These are phyloP conservation scores for Fraxinus pennsylvanica DNA, from an alignment of 257 asterid species.

Conservation along the genomic window DNA sequence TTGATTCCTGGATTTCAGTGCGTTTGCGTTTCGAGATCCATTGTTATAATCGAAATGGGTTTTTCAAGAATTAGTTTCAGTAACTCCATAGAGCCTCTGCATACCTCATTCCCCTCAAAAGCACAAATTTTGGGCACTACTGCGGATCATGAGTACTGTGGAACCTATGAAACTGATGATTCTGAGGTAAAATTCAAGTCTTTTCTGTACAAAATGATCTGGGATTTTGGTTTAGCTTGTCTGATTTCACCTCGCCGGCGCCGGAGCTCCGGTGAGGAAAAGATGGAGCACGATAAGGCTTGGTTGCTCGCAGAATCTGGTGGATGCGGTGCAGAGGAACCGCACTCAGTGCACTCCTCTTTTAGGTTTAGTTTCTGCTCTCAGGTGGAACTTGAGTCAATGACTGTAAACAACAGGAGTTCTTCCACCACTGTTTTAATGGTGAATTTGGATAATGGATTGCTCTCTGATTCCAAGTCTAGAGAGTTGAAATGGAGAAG, in stretches of 20 bases:
- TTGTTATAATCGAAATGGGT: slow-evolving; percentile 43
- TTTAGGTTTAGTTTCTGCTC: slow-evolving; percentile 89
- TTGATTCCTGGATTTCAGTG: slow-evolving; percentile 48
- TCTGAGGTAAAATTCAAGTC: slow-evolving; percentile 59
- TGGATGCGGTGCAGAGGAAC: slow-evolving; percentile 74
- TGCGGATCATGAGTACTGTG: slow-evolving; percentile 26
- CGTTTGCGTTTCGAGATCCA: slow-evolving; percentile 38
- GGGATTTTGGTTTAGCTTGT: slow-evolving; percentile 73
- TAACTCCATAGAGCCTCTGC: slow-evolving; percentile 40
- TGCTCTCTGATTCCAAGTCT: slow-evolving; percentile 56
- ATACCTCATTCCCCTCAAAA: slow-evolving; percentile 40
- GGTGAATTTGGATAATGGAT: slow-evolving; percentile 87
- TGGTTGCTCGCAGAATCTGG: slow-evolving; percentile 94
- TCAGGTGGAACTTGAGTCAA: slow-evolving; percentile 84
- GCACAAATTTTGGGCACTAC: slow-evolving; percentile 33
- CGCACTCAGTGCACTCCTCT: slow-evolving; percentile 84
- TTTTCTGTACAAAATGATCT: slow-evolving; percentile 59
- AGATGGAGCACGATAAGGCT: slow-evolving; percentile 71
- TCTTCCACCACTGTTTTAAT: slow-evolving; percentile 75
- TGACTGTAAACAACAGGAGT: slow-evolving; percentile 46
- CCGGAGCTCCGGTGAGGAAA: slow-evolving; percentile 43
- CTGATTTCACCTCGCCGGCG: slow-evolving; percentile 50
- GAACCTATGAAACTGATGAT: slow-evolving; percentile 32
- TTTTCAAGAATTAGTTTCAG: slow-evolving; percentile 42
- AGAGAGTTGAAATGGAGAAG: slow-evolving; percentile 72